Base-by-base conservation (phyloP, 306 rosid species). In the Comarum palustre region DNA sequence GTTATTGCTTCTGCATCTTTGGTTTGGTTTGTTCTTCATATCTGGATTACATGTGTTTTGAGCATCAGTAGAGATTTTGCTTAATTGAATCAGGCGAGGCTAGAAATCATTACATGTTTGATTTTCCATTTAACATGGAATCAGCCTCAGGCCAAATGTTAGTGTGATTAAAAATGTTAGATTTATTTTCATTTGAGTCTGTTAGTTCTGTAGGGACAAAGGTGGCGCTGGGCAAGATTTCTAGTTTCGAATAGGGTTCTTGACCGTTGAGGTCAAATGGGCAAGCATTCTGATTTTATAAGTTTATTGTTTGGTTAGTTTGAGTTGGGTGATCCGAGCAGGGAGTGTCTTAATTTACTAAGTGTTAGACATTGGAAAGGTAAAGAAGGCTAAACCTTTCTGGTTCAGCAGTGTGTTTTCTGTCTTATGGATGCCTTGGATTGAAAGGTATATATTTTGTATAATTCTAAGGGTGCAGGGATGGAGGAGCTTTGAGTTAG, bases 1-100 rank as follows among this genome's bases (percentile, higher is more conserved):
- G 43, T 19, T 75, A 20, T 54, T 54, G 61, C 32, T 52, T 64
- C 69, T 55, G 34, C 42, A 1, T 59, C 68, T 17, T 19, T 58
- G 22, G 22, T 72, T 72, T 72, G 43, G 43, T 25, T 25, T 41
- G 39, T 2, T 29, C 7, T 68, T 45, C 24, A 19, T 67, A 8
- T 27, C 25, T 45, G 3, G 58, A 50, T 47, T 25, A 64, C 19
- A 11, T 62, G 34, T 61, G 3, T 32, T 61, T 61, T 17, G 2
- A 63, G 47, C 68, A 63, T 19, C 27, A 63, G 27, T 36, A 6
- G 45, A 34, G 20, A 63, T 31, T n/a, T 19, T 38, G 13, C 16
- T 42, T 36, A 10, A 64, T 38, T 10, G 16, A 38, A 19, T 38
- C 47, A 3, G 12, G 69, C 5, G 50, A 34, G 15, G 65, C 39